Percentiles rank a stretch among this genome's conserved stretches.
These are phyloP conservation scores for Colletotrichum limetticola DNA, from an alignment of 2,329 filamentous ascomycete species.

Conservation along the genomic window DNA sequence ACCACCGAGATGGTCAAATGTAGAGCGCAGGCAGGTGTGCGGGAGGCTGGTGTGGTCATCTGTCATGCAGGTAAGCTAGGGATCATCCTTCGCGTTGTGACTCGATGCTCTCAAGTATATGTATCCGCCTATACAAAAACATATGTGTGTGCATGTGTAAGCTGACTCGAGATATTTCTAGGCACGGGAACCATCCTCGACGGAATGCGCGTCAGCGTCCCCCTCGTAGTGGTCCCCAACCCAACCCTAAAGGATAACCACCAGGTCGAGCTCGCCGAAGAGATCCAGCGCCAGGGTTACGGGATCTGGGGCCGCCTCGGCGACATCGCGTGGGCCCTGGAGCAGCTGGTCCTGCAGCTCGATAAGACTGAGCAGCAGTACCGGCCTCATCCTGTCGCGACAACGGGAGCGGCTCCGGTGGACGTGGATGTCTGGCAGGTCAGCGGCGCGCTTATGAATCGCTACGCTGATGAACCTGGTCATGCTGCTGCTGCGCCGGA, in stretches of 20 bases:
- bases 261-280: slow-evolving; percentile 85
- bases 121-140: too few relatives aligned
- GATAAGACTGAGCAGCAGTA: slow-evolving; percentile 31
- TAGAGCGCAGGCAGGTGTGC: slow-evolving; percentile 55
- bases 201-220: slow-evolving; percentile 77
- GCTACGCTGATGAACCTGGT: slow-evolving; percentile 5
- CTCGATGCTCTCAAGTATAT: not conserved
- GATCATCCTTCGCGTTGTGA: not conserved
- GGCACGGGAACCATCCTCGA: slow-evolving; percentile 92
- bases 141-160: not conserved
- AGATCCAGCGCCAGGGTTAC: slow-evolving; percentile 80
- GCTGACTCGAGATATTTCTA: slow-evolving; percentile 48
- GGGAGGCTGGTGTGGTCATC: slow-evolving; percentile 78
- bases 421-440: slow-evolving; percentile 33
- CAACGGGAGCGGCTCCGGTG: not conserved
- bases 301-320: slow-evolving; percentile 59
- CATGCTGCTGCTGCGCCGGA: not conserved
- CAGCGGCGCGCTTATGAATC: slow-evolving; percentile 28
- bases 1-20: slow-evolving; percentile 67
- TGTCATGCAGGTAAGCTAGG: slow-evolving; percentile 81
- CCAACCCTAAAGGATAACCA: slow-evolving; percentile 86
- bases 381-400: slow-evolving; percentile 19
- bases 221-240: slow-evolving; percentile 93
- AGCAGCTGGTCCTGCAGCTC: slow-evolving; percentile 31
- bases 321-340: slow-evolving; percentile 31